Conservation (phyloP, 2,329 filamentous ascomycete species). For the Aspergillus hiratsukae region DNA sequence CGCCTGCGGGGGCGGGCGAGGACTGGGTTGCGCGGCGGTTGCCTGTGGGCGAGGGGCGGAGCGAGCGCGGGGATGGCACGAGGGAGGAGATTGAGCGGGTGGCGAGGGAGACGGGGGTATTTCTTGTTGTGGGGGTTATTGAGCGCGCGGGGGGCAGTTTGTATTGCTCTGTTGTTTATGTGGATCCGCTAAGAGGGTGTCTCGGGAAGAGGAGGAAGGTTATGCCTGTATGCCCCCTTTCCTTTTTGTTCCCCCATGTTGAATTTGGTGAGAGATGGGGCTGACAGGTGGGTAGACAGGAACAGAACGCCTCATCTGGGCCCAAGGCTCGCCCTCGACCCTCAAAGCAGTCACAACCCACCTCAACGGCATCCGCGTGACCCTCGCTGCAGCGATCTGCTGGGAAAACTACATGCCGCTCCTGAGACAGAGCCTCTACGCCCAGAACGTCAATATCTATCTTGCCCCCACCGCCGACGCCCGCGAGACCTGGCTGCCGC, state of each 20-base stretch:
- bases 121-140: conserved; percentile 73
- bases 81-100: conserved; percentile 74
- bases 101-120: conserved; percentile 72
- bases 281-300: conserved; percentile 53
- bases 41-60: conserved; percentile 47
- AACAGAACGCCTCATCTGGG: conserved; percentile 80
- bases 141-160: conserved; percentile 76
- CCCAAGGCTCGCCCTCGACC: conserved; percentile 74
- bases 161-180: conserved; percentile 79
- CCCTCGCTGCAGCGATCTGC: conserved; percentile 82
- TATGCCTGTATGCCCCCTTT: conserved; percentile 61
- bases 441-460: conserved; percentile 87
- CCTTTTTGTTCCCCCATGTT: too few species aligned
- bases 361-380: conserved; percentile 74
- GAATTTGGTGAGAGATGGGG: too few species aligned
- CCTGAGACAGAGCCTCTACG: conserved; percentile 75
- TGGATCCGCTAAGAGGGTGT: conserved; percentile 67
- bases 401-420: conserved; percentile 98
- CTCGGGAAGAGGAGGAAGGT: conserved; percentile 88
- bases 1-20: conserved; percentile 66
- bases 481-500: conserved; percentile 72
- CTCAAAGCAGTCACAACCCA: conserved; percentile 73
- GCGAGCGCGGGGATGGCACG: conserved; percentile 66
- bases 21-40: conserved; percentile 66
- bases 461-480: conserved; percentile 85